phyloP scores from a whole-genome alignment of 352 stramenopile genomes.

The Phytopythium oedochilum region DNA sequence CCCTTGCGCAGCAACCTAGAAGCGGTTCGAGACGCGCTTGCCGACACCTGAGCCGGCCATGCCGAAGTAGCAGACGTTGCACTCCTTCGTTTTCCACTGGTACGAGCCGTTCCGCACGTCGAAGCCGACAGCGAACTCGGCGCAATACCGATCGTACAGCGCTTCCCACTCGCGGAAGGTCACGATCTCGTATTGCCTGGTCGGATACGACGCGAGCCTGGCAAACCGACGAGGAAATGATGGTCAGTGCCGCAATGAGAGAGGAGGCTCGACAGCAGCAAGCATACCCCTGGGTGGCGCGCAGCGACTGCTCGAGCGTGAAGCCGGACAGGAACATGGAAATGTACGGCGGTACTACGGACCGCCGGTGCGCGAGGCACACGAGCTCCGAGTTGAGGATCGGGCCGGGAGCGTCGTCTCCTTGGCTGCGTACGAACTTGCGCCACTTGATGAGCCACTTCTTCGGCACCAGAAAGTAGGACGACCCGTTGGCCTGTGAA shows the following conservation, averaged over 20 bases:
- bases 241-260: too few relatives aligned
- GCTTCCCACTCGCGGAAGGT: slow-evolving; percentile 78
- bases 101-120: slow-evolving; percentile 75
- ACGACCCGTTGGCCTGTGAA: slow-evolving; percentile 13
- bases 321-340: slow-evolving; percentile 85
- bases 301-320: slow-evolving; percentile 70
- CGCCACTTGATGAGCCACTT: slow-evolving; percentile 84
- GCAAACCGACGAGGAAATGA: not conserved
- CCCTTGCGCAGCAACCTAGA: not conserved
- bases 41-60: slow-evolving; percentile 31
- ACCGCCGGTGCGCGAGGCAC: slow-evolving; percentile 70
- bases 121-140: slow-evolving; percentile 80
- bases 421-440: slow-evolving; percentile 62
- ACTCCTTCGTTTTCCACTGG: slow-evolving; percentile 79
- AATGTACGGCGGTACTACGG: slow-evolving; percentile 79
- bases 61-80: slow-evolving; percentile 74
- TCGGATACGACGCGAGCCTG: slow-evolving; percentile 42
- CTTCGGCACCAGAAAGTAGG: slow-evolving; percentile 81
- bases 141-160: slow-evolving; percentile 71
- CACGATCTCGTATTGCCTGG: slow-evolving; percentile 85
- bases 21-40: slow-evolving; percentile 7
- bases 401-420: slow-evolving; percentile 50
- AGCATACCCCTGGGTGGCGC: slow-evolving; percentile 65
- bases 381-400: slow-evolving; percentile 82
- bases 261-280: too few relatives aligned